Base-by-base conservation (phyloP, 805 yeast species). In the Starmerella vaccinii region DNA sequence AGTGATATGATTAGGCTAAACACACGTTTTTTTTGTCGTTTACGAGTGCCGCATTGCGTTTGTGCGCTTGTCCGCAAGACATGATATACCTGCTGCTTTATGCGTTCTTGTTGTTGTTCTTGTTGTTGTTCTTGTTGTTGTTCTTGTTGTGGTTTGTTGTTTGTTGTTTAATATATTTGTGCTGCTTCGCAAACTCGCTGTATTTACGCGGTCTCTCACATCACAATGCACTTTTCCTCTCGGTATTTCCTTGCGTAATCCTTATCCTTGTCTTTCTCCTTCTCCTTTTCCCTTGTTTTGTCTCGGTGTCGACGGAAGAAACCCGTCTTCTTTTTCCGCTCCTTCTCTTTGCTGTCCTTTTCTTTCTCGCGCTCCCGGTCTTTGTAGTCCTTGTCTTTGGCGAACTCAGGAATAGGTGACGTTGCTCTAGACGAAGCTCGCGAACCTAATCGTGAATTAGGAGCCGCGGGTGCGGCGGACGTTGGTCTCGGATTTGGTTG, bases 211-310 rank as follows among this genome's bases (percentile, higher is more conserved):
- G n/a, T n/a, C n/a, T n/a, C 16, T 39, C 21, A 59, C 62, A 57
- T 57, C 24, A 60, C 22, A 3, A 32, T 13, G 45, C 63, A 60
- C 53, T 60, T 60, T 43, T 60, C 63, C 30, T 60, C 63, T 16
- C 63, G 58, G 33, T 60, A 59, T 13, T 50, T 50, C 37, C 54
- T 49, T 7, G 63, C 63, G 44, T 58, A 59, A 34, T 56, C 61
- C 39, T 50, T 51, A 24, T 41, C 49, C 39, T 43, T 49, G 22
- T 52, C 54, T 21, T 38, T 34, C 38, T 50, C 47, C 49, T 49
- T 49, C 44, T 53, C 29, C 46, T 46, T 38, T 5, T 29, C 49
- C 49, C 5, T 50, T 39, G 15, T 35, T 40, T 29, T 42, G 45
- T 29, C 49, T n/a, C 38, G 38, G 38, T 34, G 38, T 1, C 38